These are phyloP conservation scores for Exophiala lecanii-corni DNA, from an alignment of 2,329 filamentous ascomycete species.

Conservation along the genomic window DNA sequence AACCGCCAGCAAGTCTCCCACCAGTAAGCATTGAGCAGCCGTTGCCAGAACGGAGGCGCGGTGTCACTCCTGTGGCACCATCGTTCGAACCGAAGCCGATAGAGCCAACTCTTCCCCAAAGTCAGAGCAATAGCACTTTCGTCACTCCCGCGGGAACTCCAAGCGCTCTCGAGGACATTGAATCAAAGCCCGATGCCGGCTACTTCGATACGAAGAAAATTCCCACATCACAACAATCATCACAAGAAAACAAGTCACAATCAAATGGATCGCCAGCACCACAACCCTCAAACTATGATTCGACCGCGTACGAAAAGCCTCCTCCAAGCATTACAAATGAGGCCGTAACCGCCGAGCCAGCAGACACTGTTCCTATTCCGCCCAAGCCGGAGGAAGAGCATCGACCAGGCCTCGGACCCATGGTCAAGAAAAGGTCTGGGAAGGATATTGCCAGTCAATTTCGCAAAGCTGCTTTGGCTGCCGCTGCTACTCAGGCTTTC, in stretches of 20 bases:
- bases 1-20: slow-evolving; percentile 12
- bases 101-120: slow-evolving; percentile 28
- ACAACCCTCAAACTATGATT: slow-evolving; percentile 3
- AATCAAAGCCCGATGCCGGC: slow-evolving; percentile 7
- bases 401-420: slow-evolving; percentile 79
- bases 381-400: slow-evolving; percentile 50
- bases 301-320: slow-evolving; percentile 6
- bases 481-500: slow-evolving; percentile 75
- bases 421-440: slow-evolving; percentile 74
- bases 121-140: slow-evolving; percentile 31
- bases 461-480: slow-evolving; percentile 73
- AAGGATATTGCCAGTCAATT: slow-evolving; percentile 71
- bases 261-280: slow-evolving; percentile 8
- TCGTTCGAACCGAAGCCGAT: slow-evolving; percentile 29
- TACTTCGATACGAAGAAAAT: slow-evolving; percentile 13
- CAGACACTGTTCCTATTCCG: slow-evolving; percentile 40
- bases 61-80: slow-evolving; percentile 9
- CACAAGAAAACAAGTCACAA: slow-evolving; percentile 2
- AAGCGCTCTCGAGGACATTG: slow-evolving; percentile 30
- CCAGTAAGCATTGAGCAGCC: slow-evolving; percentile 9
- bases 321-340: slow-evolving; percentile 11
- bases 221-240: neutral
- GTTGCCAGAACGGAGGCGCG: slow-evolving; percentile 13
- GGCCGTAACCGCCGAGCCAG: slow-evolving; percentile 18
- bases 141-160: slow-evolving; percentile 36